A percentile compares a stretch with the other conserved stretches of the same genome.
Evolutionary conservation across 1,284 basidiomycete species (phyloP).

Genomic region (Boletus semigastroideus): DNA sequence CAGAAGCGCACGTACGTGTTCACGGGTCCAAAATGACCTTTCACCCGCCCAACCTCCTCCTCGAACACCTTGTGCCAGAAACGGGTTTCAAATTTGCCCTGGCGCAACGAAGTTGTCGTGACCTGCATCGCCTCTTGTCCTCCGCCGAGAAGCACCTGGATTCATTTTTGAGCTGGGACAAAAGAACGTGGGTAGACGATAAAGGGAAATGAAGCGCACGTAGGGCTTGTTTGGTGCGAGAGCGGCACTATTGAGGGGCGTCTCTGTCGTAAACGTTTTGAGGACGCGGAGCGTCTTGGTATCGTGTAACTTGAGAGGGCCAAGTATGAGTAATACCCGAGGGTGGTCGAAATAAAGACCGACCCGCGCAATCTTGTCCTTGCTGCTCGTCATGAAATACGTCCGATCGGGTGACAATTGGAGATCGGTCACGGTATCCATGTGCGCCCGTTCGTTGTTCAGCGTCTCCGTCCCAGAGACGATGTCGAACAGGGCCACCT

Average conservation of each 20-base stretch:
- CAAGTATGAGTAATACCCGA: background rate
- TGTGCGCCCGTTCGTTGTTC: slow-evolving; percentile 83
- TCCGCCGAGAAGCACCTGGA: slow-evolving; percentile 85
- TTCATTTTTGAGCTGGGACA: background rate
- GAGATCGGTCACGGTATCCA: slow-evolving; percentile 86
- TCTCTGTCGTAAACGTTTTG: slow-evolving; percentile 93
- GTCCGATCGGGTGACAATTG: slow-evolving; percentile 89
- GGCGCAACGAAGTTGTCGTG: slow-evolving; percentile 89
- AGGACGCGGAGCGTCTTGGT: slow-evolving; percentile 86
- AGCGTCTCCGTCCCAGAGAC: slow-evolving; percentile 85
- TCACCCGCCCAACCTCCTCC: slow-evolving; percentile 96
- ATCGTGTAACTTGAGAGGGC: slow-evolving; percentile 73
- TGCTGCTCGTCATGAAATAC: slow-evolving; percentile 95
- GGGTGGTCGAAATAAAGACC: slow-evolving; percentile 26
- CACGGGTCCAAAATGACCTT: slow-evolving; percentile 96
- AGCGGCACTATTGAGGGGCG: slow-evolving; percentile 93
- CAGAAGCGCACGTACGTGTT: slow-evolving; percentile 72
- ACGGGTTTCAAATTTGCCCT: slow-evolving; percentile 97
- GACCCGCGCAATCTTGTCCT: slow-evolving; percentile 95
- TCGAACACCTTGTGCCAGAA: slow-evolving; percentile 99
- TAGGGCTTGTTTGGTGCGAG: slow-evolving; percentile 86
- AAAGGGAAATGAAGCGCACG: slow-evolving; percentile 41
- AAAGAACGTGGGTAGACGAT: background rate
- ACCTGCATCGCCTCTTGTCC: slow-evolving; percentile 99
- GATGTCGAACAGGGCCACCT: slow-evolving; percentile 86